phyloP scores from a whole-genome alignment of 108 stramenopile species.

The Nitzschia putrida region DNA sequence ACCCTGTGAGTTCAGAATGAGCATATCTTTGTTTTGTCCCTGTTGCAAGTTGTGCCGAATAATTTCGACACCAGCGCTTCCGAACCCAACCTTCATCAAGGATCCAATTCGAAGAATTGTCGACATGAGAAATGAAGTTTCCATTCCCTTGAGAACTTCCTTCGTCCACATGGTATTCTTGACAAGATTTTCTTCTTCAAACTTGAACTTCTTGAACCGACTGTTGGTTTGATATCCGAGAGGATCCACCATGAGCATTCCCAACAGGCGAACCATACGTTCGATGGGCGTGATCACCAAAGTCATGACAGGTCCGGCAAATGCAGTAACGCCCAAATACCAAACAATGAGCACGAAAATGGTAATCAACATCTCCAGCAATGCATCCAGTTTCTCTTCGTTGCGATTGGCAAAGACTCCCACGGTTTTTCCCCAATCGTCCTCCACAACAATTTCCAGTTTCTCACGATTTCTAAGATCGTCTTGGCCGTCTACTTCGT shows the following conservation, averaged over 20 bases:
- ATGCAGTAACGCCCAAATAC: slow-evolving; percentile 73
- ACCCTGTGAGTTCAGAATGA: slow-evolving; percentile 72
- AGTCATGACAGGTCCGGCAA: slow-evolving; percentile 74
- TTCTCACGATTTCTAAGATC: slow-evolving; percentile 59
- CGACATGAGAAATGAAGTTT: slow-evolving; percentile 81
- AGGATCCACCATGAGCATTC: slow-evolving; percentile 80
- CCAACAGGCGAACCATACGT: slow-evolving; percentile 70
- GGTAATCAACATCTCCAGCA: slow-evolving; percentile 51
- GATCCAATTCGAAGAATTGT: slow-evolving; percentile 91
- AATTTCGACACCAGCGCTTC: slow-evolving; percentile 92
- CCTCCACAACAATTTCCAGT: slow-evolving; percentile 44
- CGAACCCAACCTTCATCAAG: slow-evolving; percentile 95
- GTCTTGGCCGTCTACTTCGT: slow-evolving; percentile 13
- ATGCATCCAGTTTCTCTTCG: slow-evolving; percentile 21
- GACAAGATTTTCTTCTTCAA: slow-evolving; percentile 61
- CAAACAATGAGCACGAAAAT: slow-evolving; percentile 68
- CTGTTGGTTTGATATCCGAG: slow-evolving; percentile 73
- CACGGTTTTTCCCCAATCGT: slow-evolving; percentile 28
- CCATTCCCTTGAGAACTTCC: slow-evolving; percentile 81
- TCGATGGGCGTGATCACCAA: slow-evolving; percentile 82
- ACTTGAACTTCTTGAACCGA: slow-evolving; percentile 61
- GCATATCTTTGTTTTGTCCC: slow-evolving; percentile 61
- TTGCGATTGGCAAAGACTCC: slow-evolving; percentile 53
- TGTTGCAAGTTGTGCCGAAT: slow-evolving; percentile 86
- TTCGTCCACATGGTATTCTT: slow-evolving; percentile 63